Evolutionary conservation across 1,284 basidiomycete species (phyloP), one percentile per base, ranked within the genome.

Genomic region (Ceratobasidium theobromae): DNA sequence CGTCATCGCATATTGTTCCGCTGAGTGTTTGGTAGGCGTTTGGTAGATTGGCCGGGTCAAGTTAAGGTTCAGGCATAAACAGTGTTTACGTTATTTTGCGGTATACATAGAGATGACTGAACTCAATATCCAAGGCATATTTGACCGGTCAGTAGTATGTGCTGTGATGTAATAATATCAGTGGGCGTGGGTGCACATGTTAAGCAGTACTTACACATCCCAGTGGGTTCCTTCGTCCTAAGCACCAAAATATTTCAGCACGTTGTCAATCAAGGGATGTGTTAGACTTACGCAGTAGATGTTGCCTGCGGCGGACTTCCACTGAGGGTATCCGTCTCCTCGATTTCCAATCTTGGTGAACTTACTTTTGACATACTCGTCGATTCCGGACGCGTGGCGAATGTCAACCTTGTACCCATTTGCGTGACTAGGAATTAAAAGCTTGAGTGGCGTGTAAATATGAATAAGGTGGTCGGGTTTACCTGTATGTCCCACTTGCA

Each of bases 401-500:
- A 68, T 23, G 30, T 68, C 67, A 32, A 68, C 58, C 46, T 68
- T 68, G 60, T 68, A 68, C 16, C 67, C 67, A 21, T 64, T 68
- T 16, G 43, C 53, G 43, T 68, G 67, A 30, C 53, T 65, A 23
- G 12, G 16, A 21, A 6, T 48, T 27, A 25, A 5, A 6, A n/a
- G 27, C 3, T 48, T 48, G 38, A 12, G n/a, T 18, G n/a, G 16
- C 49, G 11, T 23, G 30, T 30, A 28, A 18, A 48, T 32, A 53
- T n/a, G n/a, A 30, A 65, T 43, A 33, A 21, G n/a, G 18, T n/a
- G 6, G 45, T 48, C 4, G 23, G 41, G 21, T 16, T 45, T 28
- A 65, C 62, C 62, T 57, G 25, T 68, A 55, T n/a, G 58, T 51
- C 33, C 67, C 67, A 38, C 46, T 51, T 6, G 67, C 67, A 38